Evolutionary conservation across 257 asterid species (phyloP), one percentile per base, ranked within the genome.

Genomic region (Solanum pimpinellifolium): DNA sequence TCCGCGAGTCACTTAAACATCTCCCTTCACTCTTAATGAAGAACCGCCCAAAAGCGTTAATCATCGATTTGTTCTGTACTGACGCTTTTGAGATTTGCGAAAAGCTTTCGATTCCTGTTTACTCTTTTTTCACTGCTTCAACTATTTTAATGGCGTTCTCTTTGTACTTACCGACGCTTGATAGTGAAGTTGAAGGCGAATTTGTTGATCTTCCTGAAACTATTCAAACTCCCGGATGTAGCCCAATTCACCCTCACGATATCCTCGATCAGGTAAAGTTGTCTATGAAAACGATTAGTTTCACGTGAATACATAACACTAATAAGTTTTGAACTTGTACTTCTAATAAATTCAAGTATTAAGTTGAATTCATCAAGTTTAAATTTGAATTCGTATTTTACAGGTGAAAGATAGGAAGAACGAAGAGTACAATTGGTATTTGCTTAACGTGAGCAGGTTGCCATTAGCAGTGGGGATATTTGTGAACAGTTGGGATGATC

Each of bases 361-460:
- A 10, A 3, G 0, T 3, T 69, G 12, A 37, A 20, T 3, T 37
- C 3, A 74, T 37, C 0, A 1, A 74, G 7, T 37, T 44, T 44
- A 44, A 78, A 46, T 46, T 18, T 27, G n/a, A 42, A 77, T 25
- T 21, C 13, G 7, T 0, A 2, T 25, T 46, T 1, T 2, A 3
- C 91, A 87, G 76, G 88, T 90, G 15, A 86, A 65, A 69, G 87
- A 92, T 62, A 72, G 93, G 33, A 88, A 89, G 4, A 89, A 81
- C n/a, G 94, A 90, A 7, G 94, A 90, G 3, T 90, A 92, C 76
- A 90, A 86, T 42, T 92, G 93, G 90, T 91, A 59, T 29, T 83
- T 90, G 46, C 85, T 69, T 86, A 90, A 90, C 11, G 87, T 68
- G 16, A 85, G 90, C 74, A 73, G 91, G 21, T 10, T 91, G 44